phyloP scores from a whole-genome alignment of 2,329 filamentous ascomycete genomes.

The Trichoderma simmonsii region DNA sequence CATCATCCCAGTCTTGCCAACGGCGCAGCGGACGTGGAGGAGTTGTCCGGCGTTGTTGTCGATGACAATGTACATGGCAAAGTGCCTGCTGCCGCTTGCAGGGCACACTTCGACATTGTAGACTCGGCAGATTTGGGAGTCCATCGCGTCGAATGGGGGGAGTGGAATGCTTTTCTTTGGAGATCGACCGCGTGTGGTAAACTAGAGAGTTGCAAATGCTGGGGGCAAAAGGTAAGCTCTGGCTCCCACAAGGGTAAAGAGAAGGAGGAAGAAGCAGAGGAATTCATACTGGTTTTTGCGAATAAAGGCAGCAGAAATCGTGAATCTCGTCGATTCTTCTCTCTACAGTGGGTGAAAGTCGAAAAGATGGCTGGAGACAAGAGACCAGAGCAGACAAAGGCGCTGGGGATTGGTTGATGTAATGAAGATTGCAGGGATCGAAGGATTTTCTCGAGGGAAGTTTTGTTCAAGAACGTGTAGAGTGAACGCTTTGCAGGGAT shows the following conservation, averaged over 20 bases:
- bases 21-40: slow-evolving; percentile 8
- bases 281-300: background rate
- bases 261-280: background rate
- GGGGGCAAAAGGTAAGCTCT: background rate
- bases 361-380: background rate
- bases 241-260: background rate
- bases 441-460: background rate
- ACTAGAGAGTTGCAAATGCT: background rate
- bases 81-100: background rate
- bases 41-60: background rate
- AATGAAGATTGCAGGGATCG: background rate
- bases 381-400: background rate
- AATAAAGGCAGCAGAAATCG: background rate
- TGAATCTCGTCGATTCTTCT: background rate
- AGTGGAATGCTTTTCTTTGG: background rate
- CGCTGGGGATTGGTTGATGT: background rate
- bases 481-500: background rate
- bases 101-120: background rate
- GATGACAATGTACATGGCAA: background rate
- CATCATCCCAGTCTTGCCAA: background rate
- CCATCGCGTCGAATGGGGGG: background rate
- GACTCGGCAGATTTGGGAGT: background rate
- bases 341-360: background rate
- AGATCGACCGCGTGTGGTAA: background rate
- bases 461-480: background rate